Evolutionary conservation across 208 protist genomes (phyloP), one percentile per base, ranked within the genome.

Genomic region (Crithidia thermophila): DNA sequence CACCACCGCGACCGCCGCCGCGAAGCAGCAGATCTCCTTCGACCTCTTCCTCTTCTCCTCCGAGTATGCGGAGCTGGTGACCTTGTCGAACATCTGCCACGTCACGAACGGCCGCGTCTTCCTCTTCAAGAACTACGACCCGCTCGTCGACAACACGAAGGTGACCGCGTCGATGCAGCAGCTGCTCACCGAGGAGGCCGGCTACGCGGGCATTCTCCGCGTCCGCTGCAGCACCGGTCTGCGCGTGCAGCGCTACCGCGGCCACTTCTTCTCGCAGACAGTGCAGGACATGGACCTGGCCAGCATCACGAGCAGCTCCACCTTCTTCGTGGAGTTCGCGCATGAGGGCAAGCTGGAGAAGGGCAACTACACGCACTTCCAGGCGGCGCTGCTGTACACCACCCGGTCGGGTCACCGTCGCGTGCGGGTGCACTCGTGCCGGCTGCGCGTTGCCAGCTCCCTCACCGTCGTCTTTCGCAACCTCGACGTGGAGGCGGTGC

Each of bases 381-480:
- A 98, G 82, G 70, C 67, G 10, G 95, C 94, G 25, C 70, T 98
- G 36, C 87, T 98, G 20, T 98, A 98, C 79, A 98, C 97, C 16
- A 95, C 93, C 10, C 75, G 82, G 63, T 77, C 53, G 13, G 97
- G 97, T 23, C 68, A 88, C 30, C 81, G 97, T 16, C 91, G 93
- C 5, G 84, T 98, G 33, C 93, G 97, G 18, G 85, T 97, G 39
- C 85, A 94, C 42, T 97, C 90, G 37, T 71, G 81, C 31, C 82
- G 83, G 11, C 57, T 95, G 64, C 78, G 74, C 21, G 77, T 90
- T n/a, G 69, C 78, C 10, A 74, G 66, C 27, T 79, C 77, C 27
- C 50, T 90, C 21, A 74, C 71, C 14, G 69, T 68, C 18, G 52
- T 98, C 14, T 98, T 95, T 79, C 62, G 73, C 20, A 78, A 82